phyloP scores from a whole-genome alignment of 257 asterid species.

The Solanum etuberosum region DNA sequence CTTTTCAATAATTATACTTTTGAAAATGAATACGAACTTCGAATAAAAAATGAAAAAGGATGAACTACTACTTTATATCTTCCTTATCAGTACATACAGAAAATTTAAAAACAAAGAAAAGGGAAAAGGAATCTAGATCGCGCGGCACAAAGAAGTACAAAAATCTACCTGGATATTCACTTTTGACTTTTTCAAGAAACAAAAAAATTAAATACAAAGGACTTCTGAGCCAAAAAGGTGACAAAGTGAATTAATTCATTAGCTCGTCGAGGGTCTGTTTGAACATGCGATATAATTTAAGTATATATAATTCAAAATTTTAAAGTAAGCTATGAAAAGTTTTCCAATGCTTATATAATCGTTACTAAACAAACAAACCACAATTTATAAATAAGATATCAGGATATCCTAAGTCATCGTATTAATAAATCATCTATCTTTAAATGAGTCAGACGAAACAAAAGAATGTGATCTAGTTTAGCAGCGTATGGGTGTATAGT shows the following conservation, averaged over 20 bases:
- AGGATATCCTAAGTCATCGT: too few relatives aligned
- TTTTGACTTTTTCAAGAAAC: not conserved
- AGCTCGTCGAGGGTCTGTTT: too few relatives aligned
- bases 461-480: not conserved
- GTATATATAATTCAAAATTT: too few relatives aligned
- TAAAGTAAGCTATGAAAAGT: too few relatives aligned
- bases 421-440: too few relatives aligned
- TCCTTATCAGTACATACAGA: not conserved
- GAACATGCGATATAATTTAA: too few relatives aligned
- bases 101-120: not conserved
- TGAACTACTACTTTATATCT: not conserved
- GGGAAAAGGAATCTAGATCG: not conserved
- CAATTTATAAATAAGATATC: fast-evolving
- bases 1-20: too few relatives aligned
- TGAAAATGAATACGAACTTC: not conserved
- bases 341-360: too few relatives aligned
- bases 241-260: not conserved
- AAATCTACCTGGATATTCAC: conserved; percentile 5
- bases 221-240: not conserved
- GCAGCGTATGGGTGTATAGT: not conserved
- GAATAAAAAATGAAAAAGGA: not conserved
- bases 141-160: not conserved
- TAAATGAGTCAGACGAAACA: not conserved
- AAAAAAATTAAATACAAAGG: not conserved
- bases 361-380: fast-evolving